A percentile compares a stretch with the other conserved stretches of the same genome.
Evolutionary conservation across 495 filamentous ascomycete genomes (phyloP).

Genomic region (Talaromyces proteolyticus): DNA sequence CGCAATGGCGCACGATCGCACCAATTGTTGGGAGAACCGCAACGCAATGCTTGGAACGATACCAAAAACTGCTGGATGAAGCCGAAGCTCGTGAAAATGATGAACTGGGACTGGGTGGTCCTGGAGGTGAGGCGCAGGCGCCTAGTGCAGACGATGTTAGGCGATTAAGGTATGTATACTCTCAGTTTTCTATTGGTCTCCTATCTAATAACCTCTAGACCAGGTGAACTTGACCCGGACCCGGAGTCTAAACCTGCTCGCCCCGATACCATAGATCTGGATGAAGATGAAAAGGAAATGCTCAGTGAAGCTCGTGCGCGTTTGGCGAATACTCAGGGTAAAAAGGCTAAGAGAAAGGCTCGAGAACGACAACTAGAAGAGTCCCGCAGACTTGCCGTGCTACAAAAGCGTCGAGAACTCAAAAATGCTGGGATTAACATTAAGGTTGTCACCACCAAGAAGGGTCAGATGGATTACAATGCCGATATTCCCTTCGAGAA

Average conservation of each 20-base stretch:
- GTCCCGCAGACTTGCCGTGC: slow-evolving; percentile 76
- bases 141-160: slow-evolving; percentile 93
- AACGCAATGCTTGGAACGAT: slow-evolving; percentile 93
- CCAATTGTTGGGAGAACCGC: slow-evolving; percentile 94
- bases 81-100: slow-evolving; percentile 84
- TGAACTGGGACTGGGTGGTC: slow-evolving; percentile 80
- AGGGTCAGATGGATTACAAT: slow-evolving; percentile 98
- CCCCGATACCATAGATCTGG: slow-evolving; percentile 94
- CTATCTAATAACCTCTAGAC: slow-evolving; percentile 37
- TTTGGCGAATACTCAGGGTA: slow-evolving; percentile 95
- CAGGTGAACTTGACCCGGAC: slow-evolving; percentile 92
- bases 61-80: slow-evolving; percentile 93
- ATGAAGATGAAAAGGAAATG: slow-evolving; percentile 99
- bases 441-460: slow-evolving; percentile 87
- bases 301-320: slow-evolving; percentile 93
- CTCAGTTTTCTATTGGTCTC: background rate
- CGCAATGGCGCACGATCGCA: slow-evolving; percentile 97
- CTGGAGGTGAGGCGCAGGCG: slow-evolving; percentile 79
- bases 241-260: slow-evolving; percentile 95
- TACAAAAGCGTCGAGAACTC: slow-evolving; percentile 93
- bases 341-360: slow-evolving; percentile 98
- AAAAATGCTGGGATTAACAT: slow-evolving; percentile 98
- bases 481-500: slow-evolving; percentile 98
- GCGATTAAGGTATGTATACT: slow-evolving; percentile 52
- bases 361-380: slow-evolving; percentile 94